Base-by-base conservation (phyloP, 768 basidiomycete species). In the Cyclocybe cylindracea region DNA sequence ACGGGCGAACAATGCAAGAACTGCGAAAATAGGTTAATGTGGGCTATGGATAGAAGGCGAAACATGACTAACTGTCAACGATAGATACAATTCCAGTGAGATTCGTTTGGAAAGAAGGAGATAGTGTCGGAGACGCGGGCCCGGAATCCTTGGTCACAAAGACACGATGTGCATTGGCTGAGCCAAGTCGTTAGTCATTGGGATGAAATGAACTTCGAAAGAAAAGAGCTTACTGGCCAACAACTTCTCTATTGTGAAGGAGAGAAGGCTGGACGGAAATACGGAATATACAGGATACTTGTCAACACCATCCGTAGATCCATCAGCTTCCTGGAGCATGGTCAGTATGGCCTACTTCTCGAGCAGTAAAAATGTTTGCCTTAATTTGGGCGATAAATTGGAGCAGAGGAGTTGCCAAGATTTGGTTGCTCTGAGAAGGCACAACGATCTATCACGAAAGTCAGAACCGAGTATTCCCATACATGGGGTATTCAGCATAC, bases 231-330 rank as follows among this genome's bases (percentile, higher is more conserved):
- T 61, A 92, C 90, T 93, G 2, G 91, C 89, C 18, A 93, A 78
- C 7, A 92, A 74, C 64, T 92, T 93, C 68, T 91, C 81, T 48
- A 91, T 84, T 1, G 88, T 84, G 66, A 85, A 89, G 10, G 77
- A 75, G 4, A 92, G 74, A 6, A 82, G 77, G 59, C 77, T 87
- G 39, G 76, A 80, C 0, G 86, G 80, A 31, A 79, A 74, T 16
- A 91, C 86, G 44, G 87, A 88, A 65, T 91, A 93, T 0, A 91
- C 91, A 88, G 90, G 91, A 70, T 85, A 91, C 68, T 79, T 84
- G 61, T 93, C 91, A 32, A 66, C 83, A 3, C 91, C 91, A 54
- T 93, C 91, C 3, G 80, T 88, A 4, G 81, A 82, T n/a, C 91
- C 91, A 52, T 88, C 79, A 0, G 85, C 79, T 50, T 78, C 81